These are phyloP conservation scores for Tetraselmis striata DNA, from an alignment of 139 green algal species.

Conservation along the genomic window DNA sequence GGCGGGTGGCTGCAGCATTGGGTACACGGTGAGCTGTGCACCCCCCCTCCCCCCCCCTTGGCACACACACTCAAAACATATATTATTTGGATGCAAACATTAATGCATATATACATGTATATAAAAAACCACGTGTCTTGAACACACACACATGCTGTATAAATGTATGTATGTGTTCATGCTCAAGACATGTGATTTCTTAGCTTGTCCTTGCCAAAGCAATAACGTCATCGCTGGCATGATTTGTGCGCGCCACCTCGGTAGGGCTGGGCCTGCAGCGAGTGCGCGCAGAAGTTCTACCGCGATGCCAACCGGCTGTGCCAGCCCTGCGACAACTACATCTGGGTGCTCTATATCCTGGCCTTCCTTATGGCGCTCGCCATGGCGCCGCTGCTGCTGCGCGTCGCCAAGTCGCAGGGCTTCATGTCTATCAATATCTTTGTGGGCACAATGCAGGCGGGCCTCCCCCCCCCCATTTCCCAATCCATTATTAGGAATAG, in stretches of 20 bases:
- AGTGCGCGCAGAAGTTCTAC: not conserved
- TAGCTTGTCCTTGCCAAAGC: too few species aligned
- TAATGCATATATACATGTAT: too few species aligned
- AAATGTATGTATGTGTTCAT: too few species aligned
- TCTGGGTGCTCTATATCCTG: not conserved
- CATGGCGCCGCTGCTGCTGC: not conserved
- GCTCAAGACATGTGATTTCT: too few species aligned
- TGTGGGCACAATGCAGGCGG: not conserved
- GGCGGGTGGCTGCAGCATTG: not conserved
- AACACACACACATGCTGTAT: too few species aligned
- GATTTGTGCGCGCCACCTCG: too few species aligned
- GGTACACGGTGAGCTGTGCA: not conserved
- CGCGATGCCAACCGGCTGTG: not conserved
- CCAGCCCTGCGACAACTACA: not conserved
- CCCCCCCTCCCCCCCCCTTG: too few species aligned
- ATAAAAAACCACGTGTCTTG: too few species aligned
- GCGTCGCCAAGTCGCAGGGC: not conserved
- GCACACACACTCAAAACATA: too few species aligned
- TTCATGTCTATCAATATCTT: not conserved
- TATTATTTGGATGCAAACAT: too few species aligned
- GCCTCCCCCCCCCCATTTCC: not conserved
- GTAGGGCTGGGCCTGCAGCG: not conserved
- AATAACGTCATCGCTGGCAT: too few species aligned
- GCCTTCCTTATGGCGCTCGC: not conserved
- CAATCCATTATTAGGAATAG: too few species aligned